Percentiles rank a stretch among this genome's conserved stretches.
Conservation (phyloP, 371 early-diverging fungal genomes). For the Lichtheimia ornata region DNA sequence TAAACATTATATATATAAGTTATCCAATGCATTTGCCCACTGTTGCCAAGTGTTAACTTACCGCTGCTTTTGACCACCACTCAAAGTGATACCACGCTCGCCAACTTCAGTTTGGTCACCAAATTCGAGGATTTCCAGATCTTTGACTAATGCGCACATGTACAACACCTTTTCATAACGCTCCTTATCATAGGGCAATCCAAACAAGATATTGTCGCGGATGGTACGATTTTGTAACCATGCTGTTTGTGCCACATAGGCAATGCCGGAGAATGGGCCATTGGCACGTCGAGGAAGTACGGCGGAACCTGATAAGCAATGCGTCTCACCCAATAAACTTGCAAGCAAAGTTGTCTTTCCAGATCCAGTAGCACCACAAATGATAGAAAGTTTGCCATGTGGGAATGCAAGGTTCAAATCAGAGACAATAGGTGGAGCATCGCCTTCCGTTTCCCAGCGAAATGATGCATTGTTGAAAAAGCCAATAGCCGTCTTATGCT, state of each 20-base stretch:
- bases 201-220: conserved; percentile 83
- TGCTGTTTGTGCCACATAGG: conserved; percentile 79
- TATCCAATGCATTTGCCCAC: background rate
- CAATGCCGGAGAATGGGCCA: conserved; percentile 57
- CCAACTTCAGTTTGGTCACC: conserved; percentile 92
- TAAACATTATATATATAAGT: conserved; percentile 4
- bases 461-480: conserved; percentile 54
- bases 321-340: conserved; percentile 62
- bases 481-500: conserved; percentile 28
- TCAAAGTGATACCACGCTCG: conserved; percentile 83
- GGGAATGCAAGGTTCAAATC: conserved; percentile 61
- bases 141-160: conserved; percentile 74
- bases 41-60: conserved; percentile 5
- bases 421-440: conserved; percentile 48
- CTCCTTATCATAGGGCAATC: conserved; percentile 63
- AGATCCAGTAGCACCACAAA: conserved; percentile 79
- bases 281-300: conserved; percentile 50
- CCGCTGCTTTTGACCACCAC: conserved; percentile 87
- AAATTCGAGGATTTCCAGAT: conserved; percentile 76
- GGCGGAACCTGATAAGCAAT: conserved; percentile 42
- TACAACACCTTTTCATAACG: conserved; percentile 67
- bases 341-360: conserved; percentile 78
- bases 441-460: conserved; percentile 40
- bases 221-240: conserved; percentile 84
- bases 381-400: conserved; percentile 65